Conservation (phyloP, 169 alveolate genomes). For the Amoebophrya sp. region DNA sequence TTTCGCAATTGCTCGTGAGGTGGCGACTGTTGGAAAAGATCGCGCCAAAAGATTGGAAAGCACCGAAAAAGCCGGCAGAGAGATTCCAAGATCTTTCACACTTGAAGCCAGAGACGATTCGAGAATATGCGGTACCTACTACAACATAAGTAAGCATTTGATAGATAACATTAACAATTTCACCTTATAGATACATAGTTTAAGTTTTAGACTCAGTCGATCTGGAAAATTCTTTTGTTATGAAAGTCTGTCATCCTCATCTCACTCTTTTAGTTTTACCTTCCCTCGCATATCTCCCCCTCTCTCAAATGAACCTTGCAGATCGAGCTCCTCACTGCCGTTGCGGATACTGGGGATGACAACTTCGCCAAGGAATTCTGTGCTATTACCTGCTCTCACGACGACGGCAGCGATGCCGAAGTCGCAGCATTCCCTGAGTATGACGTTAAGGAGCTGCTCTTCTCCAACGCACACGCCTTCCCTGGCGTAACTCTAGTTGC, state of each 20-base stretch:
- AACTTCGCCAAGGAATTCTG: slow-evolving; percentile 36
- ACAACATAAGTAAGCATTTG: not conserved
- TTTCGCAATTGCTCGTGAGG: not conserved
- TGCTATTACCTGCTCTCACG: not conserved
- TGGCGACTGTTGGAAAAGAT: not conserved
- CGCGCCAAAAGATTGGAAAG: not conserved
- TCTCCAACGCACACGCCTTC: slow-evolving; percentile 46
- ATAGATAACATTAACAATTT: not conserved
- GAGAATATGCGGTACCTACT: not conserved
- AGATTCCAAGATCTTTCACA: slow-evolving; percentile 41
- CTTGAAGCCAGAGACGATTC: slow-evolving; percentile 37
- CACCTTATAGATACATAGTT: not conserved
- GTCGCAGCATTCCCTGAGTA: slow-evolving; percentile 37
- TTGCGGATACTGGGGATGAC: slow-evolving; percentile 42
- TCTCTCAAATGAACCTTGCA: too few relatives aligned
- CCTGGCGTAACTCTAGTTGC: slow-evolving; percentile 28
- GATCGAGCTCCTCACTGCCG: slow-evolving; percentile 35
- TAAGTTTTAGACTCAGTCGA: not conserved
- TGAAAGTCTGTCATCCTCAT: not conserved
- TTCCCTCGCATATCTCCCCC: too few relatives aligned
- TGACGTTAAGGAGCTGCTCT: slow-evolving; percentile 42
- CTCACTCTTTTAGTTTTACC: too few relatives aligned
- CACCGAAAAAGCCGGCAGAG: slow-evolving; percentile 27
- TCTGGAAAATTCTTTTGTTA: not conserved
- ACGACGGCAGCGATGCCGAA: not conserved